phyloP scores from a whole-genome alignment of 2,329 filamentous ascomycete species.

The Verruconis gallopava region DNA sequence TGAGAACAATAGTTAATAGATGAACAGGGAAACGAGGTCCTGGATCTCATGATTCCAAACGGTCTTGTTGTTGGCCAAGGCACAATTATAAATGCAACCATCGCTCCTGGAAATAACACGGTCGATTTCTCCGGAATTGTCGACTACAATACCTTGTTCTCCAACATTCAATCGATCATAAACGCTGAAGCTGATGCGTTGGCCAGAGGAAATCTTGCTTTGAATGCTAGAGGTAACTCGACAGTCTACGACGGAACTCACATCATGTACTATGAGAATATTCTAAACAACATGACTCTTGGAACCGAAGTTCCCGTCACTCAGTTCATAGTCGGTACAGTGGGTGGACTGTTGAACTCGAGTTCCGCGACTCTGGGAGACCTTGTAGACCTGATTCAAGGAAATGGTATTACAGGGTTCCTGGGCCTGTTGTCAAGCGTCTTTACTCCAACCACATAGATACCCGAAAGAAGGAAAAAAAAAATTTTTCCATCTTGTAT shows the following conservation, averaged over 20 bases:
- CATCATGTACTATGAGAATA: background rate
- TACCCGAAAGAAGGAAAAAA: background rate
- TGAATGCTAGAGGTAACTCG: background rate
- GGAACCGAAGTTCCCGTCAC: background rate
- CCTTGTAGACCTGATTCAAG: conserved; percentile 1
- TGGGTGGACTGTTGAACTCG: background rate
- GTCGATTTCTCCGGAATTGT: background rate
- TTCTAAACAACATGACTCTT: conserved; percentile 1
- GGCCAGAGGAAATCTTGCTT: background rate
- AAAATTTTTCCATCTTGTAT: no score
- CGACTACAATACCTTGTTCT: background rate
- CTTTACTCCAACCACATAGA: background rate
- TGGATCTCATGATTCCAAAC: background rate
- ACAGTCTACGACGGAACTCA: background rate
- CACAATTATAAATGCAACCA: background rate
- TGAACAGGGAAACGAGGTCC: background rate
- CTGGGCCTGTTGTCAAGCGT: background rate
- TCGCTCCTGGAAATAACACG: background rate
- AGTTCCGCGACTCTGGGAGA: background rate
- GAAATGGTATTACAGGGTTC: background rate
- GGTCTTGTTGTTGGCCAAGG: background rate
- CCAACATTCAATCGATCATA: background rate
- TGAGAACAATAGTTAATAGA: background rate
- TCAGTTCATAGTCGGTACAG: background rate
- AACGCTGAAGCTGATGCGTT: background rate